phyloP scores from a whole-genome alignment of 306 rosid species.

The Pachyrhizus erosus region DNA sequence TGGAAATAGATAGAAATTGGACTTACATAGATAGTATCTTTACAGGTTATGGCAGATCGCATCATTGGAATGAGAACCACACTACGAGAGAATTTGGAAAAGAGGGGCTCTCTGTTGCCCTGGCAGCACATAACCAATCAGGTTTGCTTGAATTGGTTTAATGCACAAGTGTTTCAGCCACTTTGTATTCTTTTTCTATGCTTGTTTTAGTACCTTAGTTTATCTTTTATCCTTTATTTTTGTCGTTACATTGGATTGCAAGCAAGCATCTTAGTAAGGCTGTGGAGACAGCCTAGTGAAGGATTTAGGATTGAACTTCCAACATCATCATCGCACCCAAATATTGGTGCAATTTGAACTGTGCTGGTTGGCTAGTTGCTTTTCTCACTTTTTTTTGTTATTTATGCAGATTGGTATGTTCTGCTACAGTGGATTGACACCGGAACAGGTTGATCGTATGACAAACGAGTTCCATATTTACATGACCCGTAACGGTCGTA shows the following conservation, averaged over 20 bases:
- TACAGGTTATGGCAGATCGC: slow-evolving; percentile 94
- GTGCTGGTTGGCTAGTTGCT: background rate
- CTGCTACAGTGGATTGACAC: slow-evolving; percentile 93
- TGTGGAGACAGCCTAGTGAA: background rate
- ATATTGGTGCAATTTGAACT: background rate
- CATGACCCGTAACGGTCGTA: slow-evolving; percentile 94
- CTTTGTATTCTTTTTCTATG: background rate
- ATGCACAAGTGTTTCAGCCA: background rate
- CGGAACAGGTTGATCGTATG: slow-evolving; percentile 92
- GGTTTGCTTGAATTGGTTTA: slow-evolving; percentile 52
- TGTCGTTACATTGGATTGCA: slow-evolving; percentile 9
- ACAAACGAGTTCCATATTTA: slow-evolving; percentile 84
- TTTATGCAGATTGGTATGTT: slow-evolving; percentile 86
- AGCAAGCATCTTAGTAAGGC: background rate
- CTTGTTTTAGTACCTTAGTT: background rate
- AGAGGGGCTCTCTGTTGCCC: slow-evolving; percentile 70
- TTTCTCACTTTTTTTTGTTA: background rate
- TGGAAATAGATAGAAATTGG: slow-evolving; percentile 17
- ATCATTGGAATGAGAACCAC: slow-evolving; percentile 86
- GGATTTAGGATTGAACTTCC: slow-evolving; percentile 3
- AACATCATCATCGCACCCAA: slow-evolving; percentile 6
- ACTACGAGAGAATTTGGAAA: slow-evolving; percentile 77
- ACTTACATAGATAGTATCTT: slow-evolving; percentile 11
- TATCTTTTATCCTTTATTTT: background rate
- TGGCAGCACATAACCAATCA: slow-evolving; percentile 93